Percentiles rank a stretch among this genome's conserved stretches.
Evolutionary conservation across 176 grass and related monocot species (phyloP).

Genomic region (Oropetium thomaeum): DNA sequence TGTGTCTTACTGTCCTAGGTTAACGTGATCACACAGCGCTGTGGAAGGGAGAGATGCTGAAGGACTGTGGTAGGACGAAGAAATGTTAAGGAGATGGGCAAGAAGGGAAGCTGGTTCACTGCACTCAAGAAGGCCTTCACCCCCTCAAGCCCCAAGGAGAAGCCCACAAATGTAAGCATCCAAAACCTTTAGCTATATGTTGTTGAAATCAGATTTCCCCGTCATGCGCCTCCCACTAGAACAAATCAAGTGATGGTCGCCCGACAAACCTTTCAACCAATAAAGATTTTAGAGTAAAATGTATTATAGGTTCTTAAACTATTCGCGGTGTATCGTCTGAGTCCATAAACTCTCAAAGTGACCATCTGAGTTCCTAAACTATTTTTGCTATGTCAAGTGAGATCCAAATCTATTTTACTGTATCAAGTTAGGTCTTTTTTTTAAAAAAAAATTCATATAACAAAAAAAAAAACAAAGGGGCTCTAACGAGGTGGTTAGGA

Average conservation of each 20-base stretch:
- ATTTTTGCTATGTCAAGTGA: too few relatives aligned
- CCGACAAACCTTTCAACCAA: not conserved
- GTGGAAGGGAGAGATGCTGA: not conserved
- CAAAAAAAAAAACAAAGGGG: too few relatives aligned
- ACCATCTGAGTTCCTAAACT: too few relatives aligned
- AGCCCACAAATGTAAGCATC: slow-evolving; percentile 53
- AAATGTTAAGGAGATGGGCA: slow-evolving; percentile 91
- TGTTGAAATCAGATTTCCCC: not conserved
- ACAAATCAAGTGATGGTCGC: not conserved
- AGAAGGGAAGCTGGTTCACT: slow-evolving; percentile 87
- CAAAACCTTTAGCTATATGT: not conserved
- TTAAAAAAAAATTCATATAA: too few relatives aligned
- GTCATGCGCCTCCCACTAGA: not conserved
- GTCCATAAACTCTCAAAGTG: too few relatives aligned
- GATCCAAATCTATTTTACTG: too few relatives aligned
- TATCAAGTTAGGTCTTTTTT: too few relatives aligned
- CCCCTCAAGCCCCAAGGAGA: slow-evolving; percentile 61
- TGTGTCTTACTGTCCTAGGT: not conserved
- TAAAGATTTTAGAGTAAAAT: not conserved
- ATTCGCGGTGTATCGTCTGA: too few relatives aligned
- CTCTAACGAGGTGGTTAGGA: too few relatives aligned
- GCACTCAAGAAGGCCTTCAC: slow-evolving; percentile 80
- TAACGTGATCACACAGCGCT: not conserved
- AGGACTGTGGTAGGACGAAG: slow-evolving; percentile 13
- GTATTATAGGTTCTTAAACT: too few relatives aligned